A percentile compares a stretch with the other conserved stretches of the same genome.
These are phyloP conservation scores for Cardamine occulta DNA, from an alignment of 345 rosid species.

Conservation along the genomic window DNA sequence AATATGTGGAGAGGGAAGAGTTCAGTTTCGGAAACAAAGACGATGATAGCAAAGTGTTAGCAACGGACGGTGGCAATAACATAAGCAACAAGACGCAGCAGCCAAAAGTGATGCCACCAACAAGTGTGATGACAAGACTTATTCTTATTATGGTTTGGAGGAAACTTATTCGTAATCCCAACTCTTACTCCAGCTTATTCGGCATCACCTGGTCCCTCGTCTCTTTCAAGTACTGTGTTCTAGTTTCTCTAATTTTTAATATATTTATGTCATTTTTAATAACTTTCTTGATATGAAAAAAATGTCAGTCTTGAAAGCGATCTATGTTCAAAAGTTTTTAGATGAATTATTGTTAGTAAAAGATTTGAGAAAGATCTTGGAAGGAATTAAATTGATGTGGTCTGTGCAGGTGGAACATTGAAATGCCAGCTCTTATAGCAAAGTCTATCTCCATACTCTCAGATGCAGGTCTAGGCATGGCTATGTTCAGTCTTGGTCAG, in stretches of 20 bases:
- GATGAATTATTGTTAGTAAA: background rate
- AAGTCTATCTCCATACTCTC: slow-evolving; percentile 97
- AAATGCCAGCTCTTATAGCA: slow-evolving; percentile 95
- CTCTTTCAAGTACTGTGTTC: slow-evolving; percentile 72
- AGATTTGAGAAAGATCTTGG: slow-evolving; percentile 36
- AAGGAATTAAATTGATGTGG: slow-evolving; percentile 40
- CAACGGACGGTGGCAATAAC: slow-evolving; percentile 53
- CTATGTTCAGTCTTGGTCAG: slow-evolving; percentile 99
- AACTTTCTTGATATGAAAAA: slow-evolving; percentile 18
- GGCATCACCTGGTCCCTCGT: slow-evolving; percentile 93
- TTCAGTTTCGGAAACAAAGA: slow-evolving; percentile 73
- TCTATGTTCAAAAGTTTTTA: background rate
- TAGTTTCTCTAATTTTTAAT: background rate
- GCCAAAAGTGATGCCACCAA: slow-evolving; percentile 84
- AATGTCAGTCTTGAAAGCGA: slow-evolving; percentile 14
- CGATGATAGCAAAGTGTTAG: slow-evolving; percentile 55
- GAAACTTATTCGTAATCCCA: slow-evolving; percentile 96
- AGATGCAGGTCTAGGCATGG: slow-evolving; percentile 99
- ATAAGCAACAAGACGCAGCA: slow-evolving; percentile 39
- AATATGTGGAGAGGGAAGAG: slow-evolving; percentile 74
- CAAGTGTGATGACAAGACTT: slow-evolving; percentile 98
- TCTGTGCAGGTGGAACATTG: slow-evolving; percentile 80
- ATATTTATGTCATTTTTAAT: background rate
- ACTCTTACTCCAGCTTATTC: slow-evolving; percentile 92
- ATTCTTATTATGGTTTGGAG: slow-evolving; percentile 99